A percentile compares a stretch with the other conserved stretches of the same genome.
Evolutionary conservation across 1,139 yeast genomes (phyloP).

Genomic region (Nakaseomyces sp.): DNA sequence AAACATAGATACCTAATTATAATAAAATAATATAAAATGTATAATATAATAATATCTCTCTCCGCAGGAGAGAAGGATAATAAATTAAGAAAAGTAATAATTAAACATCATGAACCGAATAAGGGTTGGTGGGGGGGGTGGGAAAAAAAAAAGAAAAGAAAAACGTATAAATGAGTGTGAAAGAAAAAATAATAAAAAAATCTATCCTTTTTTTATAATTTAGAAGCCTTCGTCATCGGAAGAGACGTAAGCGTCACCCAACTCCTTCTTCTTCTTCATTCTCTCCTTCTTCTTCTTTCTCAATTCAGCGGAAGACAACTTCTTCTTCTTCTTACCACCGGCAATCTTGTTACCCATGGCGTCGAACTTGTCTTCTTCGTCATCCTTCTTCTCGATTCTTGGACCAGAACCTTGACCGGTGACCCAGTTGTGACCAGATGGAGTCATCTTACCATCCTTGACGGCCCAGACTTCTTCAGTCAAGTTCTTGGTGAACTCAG

Average conservation of each 20-base stretch:
- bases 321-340: slow-evolving; percentile 90
- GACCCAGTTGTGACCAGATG: slow-evolving; percentile 99
- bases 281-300: slow-evolving; percentile 99
- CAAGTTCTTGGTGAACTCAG: slow-evolving; percentile 98
- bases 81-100: slow-evolving; percentile 10
- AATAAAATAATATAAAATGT: slow-evolving; percentile 5
- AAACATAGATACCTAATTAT: slow-evolving; percentile 6
- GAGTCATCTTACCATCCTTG: slow-evolving; percentile 94
- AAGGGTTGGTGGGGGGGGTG: no score
- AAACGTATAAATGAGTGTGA: neutral
- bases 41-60: slow-evolving; percentile 3
- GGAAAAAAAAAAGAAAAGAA: slow-evolving; percentile 4
- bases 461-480: slow-evolving; percentile 99
- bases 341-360: slow-evolving; percentile 99
- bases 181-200: neutral
- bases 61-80: neutral
- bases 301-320: slow-evolving; percentile 96
- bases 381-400: slow-evolving; percentile 93
- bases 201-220: neutral
- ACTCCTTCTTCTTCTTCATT: slow-evolving; percentile 99
- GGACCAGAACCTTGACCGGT: slow-evolving; percentile 99
- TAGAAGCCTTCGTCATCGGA: slow-evolving; percentile 56
- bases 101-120: slow-evolving; percentile 8
- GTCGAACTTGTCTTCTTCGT: slow-evolving; percentile 96
- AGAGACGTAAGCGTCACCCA: slow-evolving; percentile 98